phyloP scores from a whole-genome alignment of 2,329 filamentous ascomycete species.

The Ophiocordyceps camponoti-leonardi region DNA sequence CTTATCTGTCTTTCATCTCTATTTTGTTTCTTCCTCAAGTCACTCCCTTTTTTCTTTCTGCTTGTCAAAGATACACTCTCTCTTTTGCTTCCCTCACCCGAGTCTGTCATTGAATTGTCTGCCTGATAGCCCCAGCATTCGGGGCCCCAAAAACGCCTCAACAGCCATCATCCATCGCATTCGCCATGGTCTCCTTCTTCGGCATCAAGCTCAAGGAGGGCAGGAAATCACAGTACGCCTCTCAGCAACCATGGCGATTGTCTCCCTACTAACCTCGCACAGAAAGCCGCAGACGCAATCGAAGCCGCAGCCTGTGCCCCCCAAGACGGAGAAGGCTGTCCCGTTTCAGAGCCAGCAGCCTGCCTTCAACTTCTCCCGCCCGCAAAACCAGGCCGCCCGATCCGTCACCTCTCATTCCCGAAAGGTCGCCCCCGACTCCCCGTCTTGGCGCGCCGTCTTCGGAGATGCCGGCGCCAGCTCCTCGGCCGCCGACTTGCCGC shows the following conservation, averaged over 20 bases:
- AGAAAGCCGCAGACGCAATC: constrained; percentile 6
- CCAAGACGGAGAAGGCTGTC: constrained; percentile 9
- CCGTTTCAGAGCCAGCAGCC: constrained; percentile 19
- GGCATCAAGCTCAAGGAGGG: constrained; percentile 37
- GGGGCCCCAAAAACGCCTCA: not conserved
- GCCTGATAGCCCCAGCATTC: not conserved
- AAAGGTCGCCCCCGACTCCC: constrained; percentile 5
- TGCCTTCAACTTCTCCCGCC: constrained; percentile 17
- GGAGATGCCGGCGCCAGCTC: constrained; percentile 18
- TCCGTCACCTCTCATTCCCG: constrained; percentile 23
- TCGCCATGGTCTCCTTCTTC: constrained; percentile 39
- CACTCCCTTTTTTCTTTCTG: not conserved
- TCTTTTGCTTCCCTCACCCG: not conserved
- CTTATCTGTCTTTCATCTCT: too few species aligned
- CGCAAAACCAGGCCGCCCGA: constrained; percentile 11
- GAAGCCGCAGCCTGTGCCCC: not conserved
- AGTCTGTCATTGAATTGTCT: not conserved
- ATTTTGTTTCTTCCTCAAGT: too few species aligned
- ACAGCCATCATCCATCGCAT: not conserved
- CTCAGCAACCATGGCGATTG: not conserved
- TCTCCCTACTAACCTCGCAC: constrained; percentile 1
- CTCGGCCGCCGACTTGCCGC: constrained; percentile 27
- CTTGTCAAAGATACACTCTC: not conserved
- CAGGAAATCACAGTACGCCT: constrained; percentile 31
- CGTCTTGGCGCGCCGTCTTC: constrained; percentile 16